Percentiles rank a stretch among this genome's conserved stretches.
These are phyloP conservation scores for Byssoonygena ceratinophila DNA, from an alignment of 2,329 filamentous ascomycete genomes.

Conservation along the genomic window DNA sequence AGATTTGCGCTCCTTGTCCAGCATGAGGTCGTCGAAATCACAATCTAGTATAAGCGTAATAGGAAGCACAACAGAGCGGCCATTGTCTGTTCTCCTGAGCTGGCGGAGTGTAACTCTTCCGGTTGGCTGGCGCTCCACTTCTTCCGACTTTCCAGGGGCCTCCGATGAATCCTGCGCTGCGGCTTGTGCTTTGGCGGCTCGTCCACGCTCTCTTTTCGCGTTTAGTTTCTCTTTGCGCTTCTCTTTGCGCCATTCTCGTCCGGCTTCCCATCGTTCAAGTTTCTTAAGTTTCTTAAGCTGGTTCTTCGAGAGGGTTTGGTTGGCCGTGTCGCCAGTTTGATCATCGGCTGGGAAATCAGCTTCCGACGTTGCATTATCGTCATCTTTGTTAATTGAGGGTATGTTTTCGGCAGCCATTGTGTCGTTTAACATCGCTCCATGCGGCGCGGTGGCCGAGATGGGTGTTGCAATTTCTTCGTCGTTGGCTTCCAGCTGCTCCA, in stretches of 20 bases:
- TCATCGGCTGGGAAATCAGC: not conserved
- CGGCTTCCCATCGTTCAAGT: conserved; percentile 64
- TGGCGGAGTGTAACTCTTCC: conserved; percentile 22
- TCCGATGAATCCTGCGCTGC: conserved; percentile 22
- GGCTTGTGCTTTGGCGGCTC: conserved; percentile 30
- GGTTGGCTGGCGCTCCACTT: conserved; percentile 16
- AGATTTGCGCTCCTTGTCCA: conserved; percentile 71
- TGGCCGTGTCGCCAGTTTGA: conserved; percentile 1
- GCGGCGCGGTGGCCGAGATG: not conserved
- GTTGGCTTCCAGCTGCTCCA: conserved; percentile 30
- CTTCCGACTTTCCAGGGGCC: conserved; percentile 12
- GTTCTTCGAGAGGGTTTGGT: conserved; percentile 61
- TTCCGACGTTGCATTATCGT: conserved; percentile 9
- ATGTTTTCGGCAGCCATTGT: not conserved
- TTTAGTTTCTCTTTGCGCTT: conserved; percentile 48
- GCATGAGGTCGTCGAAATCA: conserved; percentile 84
- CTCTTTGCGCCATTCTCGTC: conserved; percentile 49
- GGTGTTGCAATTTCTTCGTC: conserved; percentile 10
- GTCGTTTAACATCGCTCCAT: not conserved
- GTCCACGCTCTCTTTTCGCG: conserved; percentile 44
- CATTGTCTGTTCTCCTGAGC: conserved; percentile 17
- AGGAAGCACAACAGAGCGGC: conserved; percentile 51
- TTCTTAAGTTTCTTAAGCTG: conserved; percentile 69
- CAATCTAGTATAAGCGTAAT: conserved; percentile 81
- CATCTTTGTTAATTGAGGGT: not conserved